A percentile compares a stretch with the other conserved stretches of the same genome.
phyloP scores from a whole-genome alignment of 148 eudicot genomes.

The Vaccinium darrowii region DNA sequence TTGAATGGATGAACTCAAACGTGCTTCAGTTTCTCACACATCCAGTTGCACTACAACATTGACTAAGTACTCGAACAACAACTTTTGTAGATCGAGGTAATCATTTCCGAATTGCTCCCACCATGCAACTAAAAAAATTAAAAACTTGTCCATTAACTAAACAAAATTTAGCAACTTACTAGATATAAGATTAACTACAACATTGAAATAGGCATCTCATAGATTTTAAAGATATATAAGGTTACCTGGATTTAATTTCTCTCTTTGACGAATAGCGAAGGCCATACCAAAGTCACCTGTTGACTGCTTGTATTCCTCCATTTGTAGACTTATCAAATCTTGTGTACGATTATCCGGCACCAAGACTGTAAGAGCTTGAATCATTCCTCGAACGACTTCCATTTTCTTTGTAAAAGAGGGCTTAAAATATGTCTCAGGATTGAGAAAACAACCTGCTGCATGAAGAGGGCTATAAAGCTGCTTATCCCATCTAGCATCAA shows the following conservation, averaged over 20 bases:
- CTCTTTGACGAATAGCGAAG: neutral
- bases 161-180: too few species aligned
- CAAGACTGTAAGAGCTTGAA: neutral
- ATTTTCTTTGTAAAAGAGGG: neutral
- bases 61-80: too few species aligned
- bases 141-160: neutral
- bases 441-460: conserved; percentile 9
- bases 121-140: too few species aligned
- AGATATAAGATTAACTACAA: neutral
- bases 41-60: too few species aligned
- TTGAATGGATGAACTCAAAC: too few species aligned
- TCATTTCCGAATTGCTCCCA: too few species aligned
- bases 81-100: too few species aligned
- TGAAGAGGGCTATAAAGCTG: conserved; percentile 3
- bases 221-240: neutral
- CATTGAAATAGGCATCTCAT: neutral
- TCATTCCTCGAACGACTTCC: neutral
- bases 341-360: neutral
- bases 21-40: too few species aligned
- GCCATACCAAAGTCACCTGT: neutral
- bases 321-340: neutral
- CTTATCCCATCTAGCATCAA: conserved; percentile 13
- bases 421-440: neutral
- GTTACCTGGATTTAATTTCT: neutral
- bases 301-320: neutral